These are phyloP conservation scores for Xylaria sp. DNA, from an alignment of 495 filamentous ascomycete genomes.

Conservation along the genomic window DNA sequence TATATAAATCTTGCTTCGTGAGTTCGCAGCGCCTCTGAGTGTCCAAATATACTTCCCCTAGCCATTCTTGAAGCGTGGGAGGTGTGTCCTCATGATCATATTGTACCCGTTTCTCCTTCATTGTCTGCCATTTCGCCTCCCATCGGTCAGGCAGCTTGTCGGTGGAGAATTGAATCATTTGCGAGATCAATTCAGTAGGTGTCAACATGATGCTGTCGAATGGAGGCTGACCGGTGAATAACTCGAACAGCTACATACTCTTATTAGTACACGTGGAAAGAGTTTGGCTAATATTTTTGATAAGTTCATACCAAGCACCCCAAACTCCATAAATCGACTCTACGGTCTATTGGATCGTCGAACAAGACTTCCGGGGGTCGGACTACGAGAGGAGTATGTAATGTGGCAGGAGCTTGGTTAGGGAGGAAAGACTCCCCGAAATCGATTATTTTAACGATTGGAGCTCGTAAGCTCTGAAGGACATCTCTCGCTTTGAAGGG, in stretches of 20 bases:
- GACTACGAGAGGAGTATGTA: slow-evolving; percentile 21
- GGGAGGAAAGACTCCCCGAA: slow-evolving; percentile 17
- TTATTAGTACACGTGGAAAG: background rate
- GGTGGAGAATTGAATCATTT: too few relatives aligned
- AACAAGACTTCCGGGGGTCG: slow-evolving; percentile 19
- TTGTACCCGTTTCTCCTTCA: too few relatives aligned
- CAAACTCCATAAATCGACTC: slow-evolving; percentile 18
- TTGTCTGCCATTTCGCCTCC: too few relatives aligned
- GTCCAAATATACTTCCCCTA: slow-evolving; percentile 20
- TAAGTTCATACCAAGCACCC: slow-evolving; percentile 6
- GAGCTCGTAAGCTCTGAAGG: too few relatives aligned
- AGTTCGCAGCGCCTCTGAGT: slow-evolving; percentile 1
- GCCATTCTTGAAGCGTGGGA: too few relatives aligned
- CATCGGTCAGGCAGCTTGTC: too few relatives aligned
- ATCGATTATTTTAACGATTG: slow-evolving; percentile 18
- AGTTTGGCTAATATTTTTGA: background rate
- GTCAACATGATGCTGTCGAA: slow-evolving; percentile 18
- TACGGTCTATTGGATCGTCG: slow-evolving; percentile 6
- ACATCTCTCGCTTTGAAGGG: background rate
- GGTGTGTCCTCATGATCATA: too few relatives aligned
- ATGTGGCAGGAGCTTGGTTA: background rate
- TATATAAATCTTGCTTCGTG: slow-evolving; percentile 14
- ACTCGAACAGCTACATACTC: slow-evolving; percentile 11
- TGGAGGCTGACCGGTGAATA: slow-evolving; percentile 19
- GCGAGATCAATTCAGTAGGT: background rate